phyloP scores from a whole-genome alignment of 202 grass and related monocot species.

The Thinopyrum obtusiflorum region DNA sequence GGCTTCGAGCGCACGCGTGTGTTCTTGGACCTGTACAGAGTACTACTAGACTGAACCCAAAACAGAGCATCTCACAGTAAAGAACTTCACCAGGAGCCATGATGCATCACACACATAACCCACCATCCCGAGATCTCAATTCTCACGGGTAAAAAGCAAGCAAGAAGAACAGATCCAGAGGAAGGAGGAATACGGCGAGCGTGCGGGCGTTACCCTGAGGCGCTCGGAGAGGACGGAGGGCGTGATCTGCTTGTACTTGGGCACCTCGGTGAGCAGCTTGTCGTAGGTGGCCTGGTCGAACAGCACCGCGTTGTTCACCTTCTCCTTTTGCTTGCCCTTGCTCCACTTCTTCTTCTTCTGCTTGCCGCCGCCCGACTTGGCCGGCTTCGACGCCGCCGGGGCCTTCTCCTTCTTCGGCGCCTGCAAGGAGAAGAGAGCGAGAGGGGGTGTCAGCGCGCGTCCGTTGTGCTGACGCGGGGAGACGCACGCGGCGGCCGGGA shows the following conservation, averaged over 20 bases:
- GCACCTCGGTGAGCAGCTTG: constrained; percentile 67
- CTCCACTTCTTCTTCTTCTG: constrained; percentile 98
- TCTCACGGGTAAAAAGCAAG: too few relatives aligned
- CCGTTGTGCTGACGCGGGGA: too few relatives aligned
- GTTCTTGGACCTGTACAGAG: too few relatives aligned
- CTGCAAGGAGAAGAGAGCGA: constrained; percentile 20
- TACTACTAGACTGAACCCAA: too few relatives aligned
- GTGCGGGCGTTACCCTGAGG: constrained; percentile 69
- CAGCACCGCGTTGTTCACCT: constrained; percentile 77
- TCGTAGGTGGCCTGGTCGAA: constrained; percentile 82
- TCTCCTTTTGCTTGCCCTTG: constrained; percentile 95
- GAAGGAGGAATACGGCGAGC: too few relatives aligned
- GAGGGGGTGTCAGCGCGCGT: neutral
- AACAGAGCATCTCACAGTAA: too few relatives aligned
- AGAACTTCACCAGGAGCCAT: too few relatives aligned
- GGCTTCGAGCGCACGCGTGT: too few relatives aligned
- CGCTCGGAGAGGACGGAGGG: constrained; percentile 73
- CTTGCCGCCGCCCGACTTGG: constrained; percentile 81
- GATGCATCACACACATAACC: too few relatives aligned
- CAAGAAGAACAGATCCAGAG: too few relatives aligned
- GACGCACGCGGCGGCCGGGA: accelerated
- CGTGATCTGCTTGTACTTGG: constrained; percentile 85
- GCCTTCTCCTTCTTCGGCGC: constrained; percentile 85
- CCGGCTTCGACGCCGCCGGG: constrained; percentile 70
- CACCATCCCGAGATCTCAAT: too few relatives aligned